A percentile compares a stretch with the other conserved stretches of the same genome.
These are phyloP conservation scores for Fusarium miscanthi DNA, from an alignment of 2,329 filamentous ascomycete species.

Conservation along the genomic window DNA sequence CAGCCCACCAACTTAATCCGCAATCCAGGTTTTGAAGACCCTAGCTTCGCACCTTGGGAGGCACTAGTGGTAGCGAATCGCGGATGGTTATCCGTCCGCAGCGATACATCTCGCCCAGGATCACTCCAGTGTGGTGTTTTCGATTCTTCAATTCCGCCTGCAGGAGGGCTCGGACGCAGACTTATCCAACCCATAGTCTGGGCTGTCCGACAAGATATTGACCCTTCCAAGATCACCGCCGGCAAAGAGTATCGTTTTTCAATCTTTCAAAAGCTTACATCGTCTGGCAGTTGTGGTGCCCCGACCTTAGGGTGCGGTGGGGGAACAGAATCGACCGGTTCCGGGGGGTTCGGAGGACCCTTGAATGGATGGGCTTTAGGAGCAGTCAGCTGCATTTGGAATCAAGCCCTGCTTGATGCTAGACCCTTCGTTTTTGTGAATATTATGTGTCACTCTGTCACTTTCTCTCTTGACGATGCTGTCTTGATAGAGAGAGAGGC, in stretches of 20 bases:
- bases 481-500: neutral
- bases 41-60: neutral
- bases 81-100: neutral
- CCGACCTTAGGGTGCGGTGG: neutral
- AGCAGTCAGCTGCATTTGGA: neutral
- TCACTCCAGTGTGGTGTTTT: neutral
- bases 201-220: neutral
- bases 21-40: neutral
- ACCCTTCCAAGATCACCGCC: neutral
- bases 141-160: neutral
- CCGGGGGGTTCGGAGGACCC: neutral
- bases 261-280: neutral
- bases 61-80: neutral
- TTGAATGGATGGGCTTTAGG: neutral
- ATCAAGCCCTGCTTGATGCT: neutral
- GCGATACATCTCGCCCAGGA: neutral
- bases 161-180: neutral
- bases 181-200: neutral
- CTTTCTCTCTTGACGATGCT: neutral
- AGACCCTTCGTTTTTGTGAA: neutral
- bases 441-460: neutral
- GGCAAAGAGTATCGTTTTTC: neutral
- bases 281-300: fast-evolving
- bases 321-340: fast-evolving
- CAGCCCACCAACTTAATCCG: neutral